Percentiles rank a stretch among this genome's conserved stretches.
Evolutionary conservation across 768 basidiomycete species (phyloP).

Genomic region (Scleroderma bovista): DNA sequence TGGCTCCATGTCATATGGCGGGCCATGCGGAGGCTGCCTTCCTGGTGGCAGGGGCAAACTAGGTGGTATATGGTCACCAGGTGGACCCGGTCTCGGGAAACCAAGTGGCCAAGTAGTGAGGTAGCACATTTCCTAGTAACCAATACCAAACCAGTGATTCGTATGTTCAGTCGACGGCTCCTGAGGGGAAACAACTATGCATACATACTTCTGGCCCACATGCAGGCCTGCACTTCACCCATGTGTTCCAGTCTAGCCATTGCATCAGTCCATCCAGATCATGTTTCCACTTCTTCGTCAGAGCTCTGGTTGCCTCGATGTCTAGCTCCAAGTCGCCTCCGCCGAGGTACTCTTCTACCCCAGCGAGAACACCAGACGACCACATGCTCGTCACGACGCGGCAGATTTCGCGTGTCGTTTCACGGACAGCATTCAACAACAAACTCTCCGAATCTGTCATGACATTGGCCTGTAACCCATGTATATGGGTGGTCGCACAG

Average conservation of each 20-base stretch:
- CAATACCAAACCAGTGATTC: too few relatives aligned
- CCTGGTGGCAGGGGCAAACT: too few relatives aligned
- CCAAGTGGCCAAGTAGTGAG: slow-evolving; percentile 20
- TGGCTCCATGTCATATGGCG: too few relatives aligned
- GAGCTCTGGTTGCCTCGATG: neutral
- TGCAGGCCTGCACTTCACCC: slow-evolving; percentile 42
- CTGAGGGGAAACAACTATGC: too few relatives aligned
- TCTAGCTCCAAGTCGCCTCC: neutral
- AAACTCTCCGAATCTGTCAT: slow-evolving; percentile 26
- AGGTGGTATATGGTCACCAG: too few relatives aligned
- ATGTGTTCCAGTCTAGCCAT: slow-evolving; percentile 51
- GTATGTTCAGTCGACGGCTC: too few relatives aligned
- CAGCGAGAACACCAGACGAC: slow-evolving; percentile 43
- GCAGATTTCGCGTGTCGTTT: slow-evolving; percentile 41
- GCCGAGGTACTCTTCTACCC: slow-evolving; percentile 9
- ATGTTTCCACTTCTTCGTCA: slow-evolving; percentile 31
- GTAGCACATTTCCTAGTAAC: too few relatives aligned
- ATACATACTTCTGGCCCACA: slow-evolving; percentile 42
- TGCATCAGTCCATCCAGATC: slow-evolving; percentile 34
- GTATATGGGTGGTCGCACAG: slow-evolving; percentile 29
- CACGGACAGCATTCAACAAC: too few relatives aligned
- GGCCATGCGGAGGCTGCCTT: too few relatives aligned
- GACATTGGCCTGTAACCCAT: neutral
- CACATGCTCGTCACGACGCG: slow-evolving; percentile 41
- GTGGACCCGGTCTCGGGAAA: too few relatives aligned